A percentile compares a stretch with the other conserved stretches of the same genome.
Conservation (phyloP, 164 flowering plant species). For the Annona cherimola region DNA sequence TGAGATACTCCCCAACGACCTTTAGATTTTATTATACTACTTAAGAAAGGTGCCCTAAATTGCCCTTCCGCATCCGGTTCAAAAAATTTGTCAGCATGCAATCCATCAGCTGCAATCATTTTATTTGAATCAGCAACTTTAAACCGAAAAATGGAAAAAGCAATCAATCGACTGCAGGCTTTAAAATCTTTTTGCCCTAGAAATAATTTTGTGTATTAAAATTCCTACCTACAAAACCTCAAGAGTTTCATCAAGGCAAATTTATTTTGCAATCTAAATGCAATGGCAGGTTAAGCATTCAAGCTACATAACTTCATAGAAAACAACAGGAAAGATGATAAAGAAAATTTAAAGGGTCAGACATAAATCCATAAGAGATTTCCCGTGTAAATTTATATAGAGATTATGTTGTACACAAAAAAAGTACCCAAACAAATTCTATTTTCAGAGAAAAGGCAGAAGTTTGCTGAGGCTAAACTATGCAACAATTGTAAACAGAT, state of each 20-base stretch:
- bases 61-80: slow-evolving; percentile 80
- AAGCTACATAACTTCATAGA: not conserved
- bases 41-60: slow-evolving; percentile 83
- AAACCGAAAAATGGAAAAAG: not conserved
- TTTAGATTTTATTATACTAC: slow-evolving; percentile 61
- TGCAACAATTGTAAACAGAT: no score
- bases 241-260: no score
- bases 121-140: not conserved
- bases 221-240: no score
- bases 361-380: no score
- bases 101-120: slow-evolving; percentile 78
- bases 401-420: no score
- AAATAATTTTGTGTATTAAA: no score
- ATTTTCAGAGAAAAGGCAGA: no score
- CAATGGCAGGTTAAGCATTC: not conserved
- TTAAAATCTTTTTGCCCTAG: not conserved
- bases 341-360: no score
- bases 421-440: no score
- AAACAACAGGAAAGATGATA: no score
- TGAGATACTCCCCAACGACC: slow-evolving; percentile 99
- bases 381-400: no score
- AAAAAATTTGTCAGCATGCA: slow-evolving; percentile 90
- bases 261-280: not conserved
- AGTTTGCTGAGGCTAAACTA: no score
- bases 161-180: not conserved